These are phyloP conservation scores for Daldinia bambusicola DNA, from an alignment of 495 filamentous ascomycete species.

Conservation along the genomic window DNA sequence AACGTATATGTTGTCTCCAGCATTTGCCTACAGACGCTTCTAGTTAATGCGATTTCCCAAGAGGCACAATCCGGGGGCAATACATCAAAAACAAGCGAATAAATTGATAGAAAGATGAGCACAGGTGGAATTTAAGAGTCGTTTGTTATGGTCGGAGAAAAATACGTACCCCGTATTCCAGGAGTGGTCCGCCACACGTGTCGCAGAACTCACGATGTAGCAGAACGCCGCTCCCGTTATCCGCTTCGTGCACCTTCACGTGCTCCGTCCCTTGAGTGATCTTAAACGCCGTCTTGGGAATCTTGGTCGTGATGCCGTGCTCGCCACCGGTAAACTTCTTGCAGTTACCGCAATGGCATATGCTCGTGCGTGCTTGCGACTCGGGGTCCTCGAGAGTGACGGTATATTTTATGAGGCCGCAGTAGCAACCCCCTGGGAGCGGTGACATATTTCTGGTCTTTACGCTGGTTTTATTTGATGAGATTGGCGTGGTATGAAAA, in stretches of 20 bases:
- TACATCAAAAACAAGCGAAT: not conserved
- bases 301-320: conserved; percentile 72
- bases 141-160: not conserved
- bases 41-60: not conserved
- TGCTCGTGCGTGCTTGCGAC: conserved; percentile 68
- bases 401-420: conserved; percentile 52
- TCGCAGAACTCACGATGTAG: conserved; percentile 73
- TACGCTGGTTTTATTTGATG: not conserved
- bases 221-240: conserved; percentile 64
- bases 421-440: conserved; percentile 55
- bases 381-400: conserved; percentile 51
- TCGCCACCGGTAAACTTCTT: conserved; percentile 71
- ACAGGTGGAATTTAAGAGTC: not conserved
- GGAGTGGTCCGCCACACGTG: conserved; percentile 68
- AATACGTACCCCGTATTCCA: conserved; percentile 69
- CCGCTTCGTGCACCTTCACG: conserved; percentile 57
- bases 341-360: conserved; percentile 75
- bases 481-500: not conserved
- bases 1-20: conserved; percentile 69
- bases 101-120: not conserved
- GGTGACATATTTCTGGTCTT: conserved; percentile 28
- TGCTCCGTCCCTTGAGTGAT: conserved; percentile 26
- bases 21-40: conserved; percentile 55
- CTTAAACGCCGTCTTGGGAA: conserved; percentile 59
- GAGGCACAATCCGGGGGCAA: not conserved